These are phyloP conservation scores for Tinospora cordifolia DNA, from an alignment of 164 flowering plant species.

Conservation along the genomic window DNA sequence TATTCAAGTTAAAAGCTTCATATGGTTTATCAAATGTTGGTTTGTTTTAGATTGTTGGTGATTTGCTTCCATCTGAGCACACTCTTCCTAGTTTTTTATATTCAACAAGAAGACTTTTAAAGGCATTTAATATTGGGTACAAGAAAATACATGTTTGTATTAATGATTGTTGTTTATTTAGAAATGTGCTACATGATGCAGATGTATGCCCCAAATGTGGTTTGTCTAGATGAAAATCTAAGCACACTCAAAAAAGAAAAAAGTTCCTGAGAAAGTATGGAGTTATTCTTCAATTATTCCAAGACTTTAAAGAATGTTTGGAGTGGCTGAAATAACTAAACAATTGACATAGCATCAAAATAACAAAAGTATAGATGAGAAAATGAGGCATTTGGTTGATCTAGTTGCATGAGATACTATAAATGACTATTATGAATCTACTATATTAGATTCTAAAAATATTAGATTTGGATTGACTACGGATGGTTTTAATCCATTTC, in stretches of 20 bases:
- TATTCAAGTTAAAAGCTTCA: background rate
- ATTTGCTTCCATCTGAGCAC: background rate
- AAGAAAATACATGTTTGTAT: background rate
- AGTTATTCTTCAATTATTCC: background rate
- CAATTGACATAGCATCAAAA: background rate
- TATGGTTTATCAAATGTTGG: background rate
- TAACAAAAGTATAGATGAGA: background rate
- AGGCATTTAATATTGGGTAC: background rate
- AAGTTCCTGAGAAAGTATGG: background rate
- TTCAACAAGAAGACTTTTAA: background rate
- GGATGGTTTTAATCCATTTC: slow-evolving; percentile 5
- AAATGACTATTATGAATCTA: background rate
- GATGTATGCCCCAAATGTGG: background rate
- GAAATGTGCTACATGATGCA: background rate
- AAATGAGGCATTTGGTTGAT: slow-evolving; percentile 9
- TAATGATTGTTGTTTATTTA: slow-evolving; percentile 7
- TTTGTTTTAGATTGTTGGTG: background rate
- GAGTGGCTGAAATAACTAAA: background rate
- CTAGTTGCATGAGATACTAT: background rate
- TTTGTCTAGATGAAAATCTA: background rate
- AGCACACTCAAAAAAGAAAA: background rate
- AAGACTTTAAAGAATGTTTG: background rate
- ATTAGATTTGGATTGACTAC: slow-evolving; percentile 3
- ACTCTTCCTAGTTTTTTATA: background rate
- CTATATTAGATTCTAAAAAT: background rate